Conservation (phyloP, 148 eudicot species). For the Rhododendron williamsianum region DNA sequence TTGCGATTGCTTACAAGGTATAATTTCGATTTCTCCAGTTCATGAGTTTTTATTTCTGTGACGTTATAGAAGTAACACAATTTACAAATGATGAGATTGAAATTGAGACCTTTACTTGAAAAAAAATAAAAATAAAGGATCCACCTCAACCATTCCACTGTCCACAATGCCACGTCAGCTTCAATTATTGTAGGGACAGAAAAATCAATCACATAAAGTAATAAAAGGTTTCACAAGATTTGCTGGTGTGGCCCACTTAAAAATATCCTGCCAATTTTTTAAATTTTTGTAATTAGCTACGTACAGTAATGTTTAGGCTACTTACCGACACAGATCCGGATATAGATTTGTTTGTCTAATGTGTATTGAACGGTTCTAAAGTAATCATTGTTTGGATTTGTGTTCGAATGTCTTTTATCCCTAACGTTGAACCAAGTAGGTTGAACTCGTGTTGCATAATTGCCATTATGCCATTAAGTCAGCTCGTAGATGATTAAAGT, state of each 20-base stretch:
- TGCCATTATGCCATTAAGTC: background rate
- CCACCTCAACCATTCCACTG: background rate
- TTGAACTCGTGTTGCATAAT: background rate
- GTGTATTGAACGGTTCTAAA: background rate
- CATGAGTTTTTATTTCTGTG: background rate
- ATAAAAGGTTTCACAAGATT: background rate
- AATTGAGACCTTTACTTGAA: no score
- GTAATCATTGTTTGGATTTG: background rate
- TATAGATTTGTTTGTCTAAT: background rate
- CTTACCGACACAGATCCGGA: background rate
- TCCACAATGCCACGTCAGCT: background rate
- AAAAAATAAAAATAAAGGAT: background rate
- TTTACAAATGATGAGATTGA: no score
- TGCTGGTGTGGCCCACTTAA: background rate
- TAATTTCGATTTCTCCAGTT: background rate
- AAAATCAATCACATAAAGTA: background rate
- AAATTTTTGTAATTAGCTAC: background rate
- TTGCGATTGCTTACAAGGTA: slow-evolving; percentile 72
- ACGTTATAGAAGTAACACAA: background rate
- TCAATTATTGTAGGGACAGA: background rate
- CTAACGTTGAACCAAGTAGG: background rate
- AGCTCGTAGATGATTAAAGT: no score
- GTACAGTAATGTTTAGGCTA: background rate
- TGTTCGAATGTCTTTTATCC: background rate
- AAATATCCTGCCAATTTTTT: background rate